Evolutionary conservation across 2,329 filamentous ascomycete species (phyloP).

Genomic region (Colletotrichum sp.): DNA sequence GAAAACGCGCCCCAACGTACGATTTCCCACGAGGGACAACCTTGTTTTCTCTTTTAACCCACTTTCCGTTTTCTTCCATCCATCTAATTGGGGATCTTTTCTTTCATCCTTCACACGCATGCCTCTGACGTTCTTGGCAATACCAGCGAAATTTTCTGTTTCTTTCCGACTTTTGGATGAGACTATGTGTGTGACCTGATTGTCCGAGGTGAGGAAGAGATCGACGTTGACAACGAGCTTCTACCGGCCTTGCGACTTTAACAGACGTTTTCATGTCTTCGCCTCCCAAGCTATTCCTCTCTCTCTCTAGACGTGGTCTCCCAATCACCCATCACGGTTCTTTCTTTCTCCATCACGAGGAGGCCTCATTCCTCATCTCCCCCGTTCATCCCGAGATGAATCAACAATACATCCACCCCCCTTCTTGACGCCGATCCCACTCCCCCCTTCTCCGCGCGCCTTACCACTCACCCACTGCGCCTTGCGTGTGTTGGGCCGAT

Average conservation of each 20-base stretch:
- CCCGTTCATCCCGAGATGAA: neutral
- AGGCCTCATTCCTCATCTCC: neutral
- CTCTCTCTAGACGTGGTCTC: neutral
- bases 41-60: neutral
- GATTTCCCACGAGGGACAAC: neutral
- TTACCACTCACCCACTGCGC: neutral
- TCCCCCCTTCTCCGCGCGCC: neutral
- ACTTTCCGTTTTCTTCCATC: neutral
- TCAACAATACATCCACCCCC: neutral
- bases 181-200: neutral
- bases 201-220: neutral
- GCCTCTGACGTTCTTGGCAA: neutral
- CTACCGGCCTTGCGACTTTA: neutral
- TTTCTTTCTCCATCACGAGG: neutral
- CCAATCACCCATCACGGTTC: neutral
- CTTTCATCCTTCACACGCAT: neutral
- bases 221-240: neutral
- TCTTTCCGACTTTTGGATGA: neutral
- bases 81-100: neutral
- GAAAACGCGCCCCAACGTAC: neutral
- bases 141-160: neutral
- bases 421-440: neutral
- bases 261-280: constrained; percentile 3
- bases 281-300: neutral
- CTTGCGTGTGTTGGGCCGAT: neutral